Evolutionary conservation across 2,329 filamentous ascomycete species (phyloP), one percentile per base, ranked within the genome.

Genomic region (Paecilomyces dactylethromorphus): DNA sequence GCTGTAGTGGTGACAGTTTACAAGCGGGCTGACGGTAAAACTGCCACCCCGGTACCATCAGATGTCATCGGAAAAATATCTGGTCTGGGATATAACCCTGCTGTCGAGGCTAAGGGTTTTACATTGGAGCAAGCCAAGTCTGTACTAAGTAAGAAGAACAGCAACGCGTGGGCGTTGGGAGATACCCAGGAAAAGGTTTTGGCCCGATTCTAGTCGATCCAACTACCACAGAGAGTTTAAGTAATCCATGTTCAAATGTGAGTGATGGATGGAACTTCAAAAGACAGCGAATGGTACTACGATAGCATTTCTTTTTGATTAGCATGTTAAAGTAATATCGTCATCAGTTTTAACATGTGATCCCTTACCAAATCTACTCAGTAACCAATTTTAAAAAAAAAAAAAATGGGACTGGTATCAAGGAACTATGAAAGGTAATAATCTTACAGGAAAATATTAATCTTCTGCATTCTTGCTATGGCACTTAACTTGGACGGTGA

Each of bases 1-100:
- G 93, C 92, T 2, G 92, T 87, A 1, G 92, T 97, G 0, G 90
- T 94, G 22, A 93, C 91, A 0, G 89, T 97, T 2, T 97, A 97
- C 75, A 87, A 86, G 76, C 84, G 92, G 15, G 88, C 89, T 0
- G 93, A 97, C 73, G 90, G 91, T 11, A 80, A 83, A 73, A 79
- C 77, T 58, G 87, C 87, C 2, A 77, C 79, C 3, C 77, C 80
- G 35, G 72, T 95, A 3, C 81, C 84, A 21, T 85, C 84, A 56
- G 83, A 80, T 3, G 81, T 84, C 53, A 83, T 96, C 1, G 90
- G 81, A 1, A 84, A 81, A 79, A 73, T 76, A 60, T 92, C 83
- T 57, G 83, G 84, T 54, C 76, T 96, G 21, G 92, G 91, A 0
- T 97, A 97, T 69, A 97, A 97, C 73, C 93, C 93, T 21, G 93